phyloP scores from a whole-genome alignment of 2,329 filamentous ascomycete species.

The Colletotrichum musicola region DNA sequence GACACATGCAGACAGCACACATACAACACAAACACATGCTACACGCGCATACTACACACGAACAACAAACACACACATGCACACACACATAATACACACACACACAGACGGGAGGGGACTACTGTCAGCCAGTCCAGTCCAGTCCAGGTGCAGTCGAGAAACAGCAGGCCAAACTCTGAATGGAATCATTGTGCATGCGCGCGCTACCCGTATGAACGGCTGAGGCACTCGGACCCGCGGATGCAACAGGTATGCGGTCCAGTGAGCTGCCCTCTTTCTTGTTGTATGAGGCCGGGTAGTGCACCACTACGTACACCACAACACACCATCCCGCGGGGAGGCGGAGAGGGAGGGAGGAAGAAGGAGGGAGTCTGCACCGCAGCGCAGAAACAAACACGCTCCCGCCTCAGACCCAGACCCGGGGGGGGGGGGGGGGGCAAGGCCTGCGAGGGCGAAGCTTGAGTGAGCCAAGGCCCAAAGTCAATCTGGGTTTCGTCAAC shows the following conservation, averaged over 20 bases:
- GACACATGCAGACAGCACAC: background rate
- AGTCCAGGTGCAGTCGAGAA: constrained; percentile 3
- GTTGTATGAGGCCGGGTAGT: background rate
- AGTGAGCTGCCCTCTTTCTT: constrained; percentile 8
- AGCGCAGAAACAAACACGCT: constrained; percentile 13
- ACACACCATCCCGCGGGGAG: background rate
- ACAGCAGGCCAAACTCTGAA: constrained; percentile 23
- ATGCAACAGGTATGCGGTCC: background rate
- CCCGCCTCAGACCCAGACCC: constrained; percentile 24
- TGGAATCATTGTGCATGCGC: constrained; percentile 1
- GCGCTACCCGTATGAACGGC: constrained; percentile 1
- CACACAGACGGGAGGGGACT: background rate
- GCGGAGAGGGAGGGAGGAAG: background rate
- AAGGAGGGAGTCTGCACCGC: no score
- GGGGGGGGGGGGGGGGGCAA: constrained; percentile 19
- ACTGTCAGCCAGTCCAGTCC: background rate
- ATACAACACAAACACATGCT: background rate
- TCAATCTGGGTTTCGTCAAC: constrained; percentile 26
- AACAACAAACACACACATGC: background rate
- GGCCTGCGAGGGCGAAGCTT: constrained; percentile 33
- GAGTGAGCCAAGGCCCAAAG: constrained; percentile 33
- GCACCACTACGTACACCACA: background rate
- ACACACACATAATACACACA: background rate
- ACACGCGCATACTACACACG: no score
- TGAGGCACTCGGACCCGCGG: constrained; percentile 14